Percentiles rank a stretch among this genome's conserved stretches.
These are phyloP conservation scores for Lactifluus rugatus DNA, from an alignment of 768 basidiomycete genomes.

Conservation along the genomic window DNA sequence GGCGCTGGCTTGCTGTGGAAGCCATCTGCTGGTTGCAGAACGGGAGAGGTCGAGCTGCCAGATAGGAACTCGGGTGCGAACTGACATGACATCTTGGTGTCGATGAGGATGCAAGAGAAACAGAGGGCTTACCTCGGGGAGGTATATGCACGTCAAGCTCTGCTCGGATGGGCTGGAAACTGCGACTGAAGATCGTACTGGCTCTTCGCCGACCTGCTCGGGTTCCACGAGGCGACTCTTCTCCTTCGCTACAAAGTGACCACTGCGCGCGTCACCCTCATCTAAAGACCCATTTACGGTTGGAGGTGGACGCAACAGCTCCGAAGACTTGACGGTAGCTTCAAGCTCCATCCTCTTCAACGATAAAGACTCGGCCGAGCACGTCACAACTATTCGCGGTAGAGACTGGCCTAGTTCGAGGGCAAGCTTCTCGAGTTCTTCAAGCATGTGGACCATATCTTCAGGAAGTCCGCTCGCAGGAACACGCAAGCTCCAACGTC, in stretches of 20 bases:
- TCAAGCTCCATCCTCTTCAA: neutral
- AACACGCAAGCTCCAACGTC: constrained; percentile 18
- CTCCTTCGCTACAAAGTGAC: neutral
- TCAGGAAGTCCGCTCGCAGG: constrained; percentile 17
- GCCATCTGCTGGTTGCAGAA: constrained; percentile 11
- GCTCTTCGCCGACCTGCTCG: neutral
- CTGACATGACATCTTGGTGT: neutral
- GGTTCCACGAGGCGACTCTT: neutral
- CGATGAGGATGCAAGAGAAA: neutral
- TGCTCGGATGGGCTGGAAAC: constrained; percentile 6
- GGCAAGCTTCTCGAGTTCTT: constrained; percentile 17
- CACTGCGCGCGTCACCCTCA: neutral
- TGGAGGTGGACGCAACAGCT: neutral
- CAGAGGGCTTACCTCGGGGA: constrained; percentile 3
- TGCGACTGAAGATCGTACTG: neutral
- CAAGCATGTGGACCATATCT: constrained; percentile 18
- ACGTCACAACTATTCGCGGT: constrained; percentile 17
- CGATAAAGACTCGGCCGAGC: constrained; percentile 11
- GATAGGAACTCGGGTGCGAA: constrained; percentile 16
- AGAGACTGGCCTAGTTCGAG: constrained; percentile 13
- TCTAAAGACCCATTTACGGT: neutral
- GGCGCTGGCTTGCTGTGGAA: constrained; percentile 14
- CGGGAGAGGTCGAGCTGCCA: constrained; percentile 16
- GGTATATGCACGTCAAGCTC: constrained; percentile 16
- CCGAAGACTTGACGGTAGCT: neutral